These are phyloP conservation scores for Cladosporium cucumerinum DNA, from an alignment of 2,329 filamentous ascomycete genomes.

Conservation along the genomic window DNA sequence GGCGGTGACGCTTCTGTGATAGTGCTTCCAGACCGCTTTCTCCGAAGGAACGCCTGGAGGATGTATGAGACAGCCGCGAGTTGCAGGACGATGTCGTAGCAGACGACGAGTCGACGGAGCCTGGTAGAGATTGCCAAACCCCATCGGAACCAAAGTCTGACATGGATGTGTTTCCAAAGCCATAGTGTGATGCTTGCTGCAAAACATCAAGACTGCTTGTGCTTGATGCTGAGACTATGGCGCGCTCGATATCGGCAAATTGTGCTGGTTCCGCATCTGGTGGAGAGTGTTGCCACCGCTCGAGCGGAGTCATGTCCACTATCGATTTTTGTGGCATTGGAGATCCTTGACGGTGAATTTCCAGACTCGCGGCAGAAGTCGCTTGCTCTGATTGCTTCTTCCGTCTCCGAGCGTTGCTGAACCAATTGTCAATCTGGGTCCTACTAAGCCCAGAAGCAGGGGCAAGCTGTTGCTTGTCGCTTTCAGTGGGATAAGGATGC, in stretches of 20 bases:
- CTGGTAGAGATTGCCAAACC: background rate
- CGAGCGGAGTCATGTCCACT: background rate
- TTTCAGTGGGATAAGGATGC: background rate
- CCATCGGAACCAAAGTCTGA: background rate
- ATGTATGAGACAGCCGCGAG: background rate
- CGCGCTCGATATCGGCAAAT: slow-evolving; percentile 5
- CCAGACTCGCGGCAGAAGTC: background rate
- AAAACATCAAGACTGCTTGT: background rate
- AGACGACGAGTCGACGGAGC: background rate
- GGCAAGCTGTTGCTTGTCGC: background rate
- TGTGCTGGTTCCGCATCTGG: slow-evolving; percentile 4
- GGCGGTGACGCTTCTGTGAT: background rate
- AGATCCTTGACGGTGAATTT: background rate
- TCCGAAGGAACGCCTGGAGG: background rate
- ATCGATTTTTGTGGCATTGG: background rate
- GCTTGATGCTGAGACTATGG: background rate
- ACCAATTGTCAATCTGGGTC: slow-evolving; percentile 7
- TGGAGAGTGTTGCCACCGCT: slow-evolving; percentile 8
- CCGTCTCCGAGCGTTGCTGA: slow-evolving; percentile 3
- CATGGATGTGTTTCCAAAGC: background rate
- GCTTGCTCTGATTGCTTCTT: slow-evolving; percentile 6
- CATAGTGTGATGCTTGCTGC: background rate
- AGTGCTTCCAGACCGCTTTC: background rate
- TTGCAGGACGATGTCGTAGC: background rate
- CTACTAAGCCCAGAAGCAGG: slow-evolving; percentile 2